Evolutionary conservation across 768 basidiomycete genomes (phyloP).

Genomic region (Hygrophorus pudorinus): DNA sequence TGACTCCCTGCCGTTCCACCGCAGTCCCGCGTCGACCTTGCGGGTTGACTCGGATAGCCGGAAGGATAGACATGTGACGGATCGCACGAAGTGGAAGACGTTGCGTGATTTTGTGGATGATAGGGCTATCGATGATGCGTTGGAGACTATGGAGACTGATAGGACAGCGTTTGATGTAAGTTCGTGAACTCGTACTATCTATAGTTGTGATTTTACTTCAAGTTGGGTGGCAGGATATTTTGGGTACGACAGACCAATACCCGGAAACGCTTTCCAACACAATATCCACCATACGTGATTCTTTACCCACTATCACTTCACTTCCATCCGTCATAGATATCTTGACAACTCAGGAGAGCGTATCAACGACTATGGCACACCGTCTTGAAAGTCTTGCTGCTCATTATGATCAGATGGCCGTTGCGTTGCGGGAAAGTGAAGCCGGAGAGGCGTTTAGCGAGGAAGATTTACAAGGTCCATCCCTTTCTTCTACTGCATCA

Average conservation of each 20-base stretch:
- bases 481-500: background rate
- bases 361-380: conserved; percentile 57
- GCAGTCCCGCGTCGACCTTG: conserved; percentile 36
- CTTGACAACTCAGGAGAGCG: conserved; percentile 45
- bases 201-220: background rate
- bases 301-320: conserved; percentile 31
- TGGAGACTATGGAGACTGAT: conserved; percentile 67
- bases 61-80: conserved; percentile 14
- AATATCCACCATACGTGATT: conserved; percentile 44
- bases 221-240: conserved; percentile 37
- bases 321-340: conserved; percentile 36
- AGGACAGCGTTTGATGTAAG: conserved; percentile 58
- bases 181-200: conserved; percentile 5
- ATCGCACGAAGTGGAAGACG: conserved; percentile 67
- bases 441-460: conserved; percentile 57
- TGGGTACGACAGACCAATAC: conserved; percentile 56
- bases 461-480: conserved; percentile 58
- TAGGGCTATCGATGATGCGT: conserved; percentile 63
- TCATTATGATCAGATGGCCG: conserved; percentile 73
- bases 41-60: conserved; percentile 6
- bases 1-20: conserved; percentile 12
- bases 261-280: conserved; percentile 50
- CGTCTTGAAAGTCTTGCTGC: conserved; percentile 61
- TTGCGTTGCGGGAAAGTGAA: conserved; percentile 56
- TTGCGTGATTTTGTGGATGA: conserved; percentile 83